phyloP scores from a whole-genome alignment of 768 basidiomycete genomes.

The Agaricus blazei region DNA sequence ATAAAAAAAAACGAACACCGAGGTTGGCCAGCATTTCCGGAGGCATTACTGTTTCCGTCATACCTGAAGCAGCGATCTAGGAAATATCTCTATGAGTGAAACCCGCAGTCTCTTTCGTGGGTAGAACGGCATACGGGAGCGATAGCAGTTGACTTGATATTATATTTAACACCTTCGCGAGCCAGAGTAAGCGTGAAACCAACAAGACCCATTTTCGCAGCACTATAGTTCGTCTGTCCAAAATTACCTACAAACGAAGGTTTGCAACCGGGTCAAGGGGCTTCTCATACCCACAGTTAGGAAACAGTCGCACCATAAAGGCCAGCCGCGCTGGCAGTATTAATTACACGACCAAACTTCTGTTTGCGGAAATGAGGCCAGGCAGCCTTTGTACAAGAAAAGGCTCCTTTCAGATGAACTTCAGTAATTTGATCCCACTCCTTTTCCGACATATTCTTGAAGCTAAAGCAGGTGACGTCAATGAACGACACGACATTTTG shows the following conservation, averaged over 20 bases:
- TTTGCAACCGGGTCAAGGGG: neutral
- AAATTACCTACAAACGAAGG: slow-evolving; percentile 63
- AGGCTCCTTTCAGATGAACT: slow-evolving; percentile 94
- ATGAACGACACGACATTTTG: neutral
- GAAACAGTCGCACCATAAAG: slow-evolving; percentile 61
- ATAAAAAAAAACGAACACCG: slow-evolving; percentile 39
- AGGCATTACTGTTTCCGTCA: slow-evolving; percentile 96
- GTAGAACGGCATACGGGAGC: slow-evolving; percentile 62
- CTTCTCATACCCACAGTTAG: neutral
- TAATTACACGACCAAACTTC: slow-evolving; percentile 91
- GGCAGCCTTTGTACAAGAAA: slow-evolving; percentile 86
- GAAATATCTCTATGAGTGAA: neutral
- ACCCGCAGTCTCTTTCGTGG: neutral
- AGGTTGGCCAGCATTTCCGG: slow-evolving; percentile 89
- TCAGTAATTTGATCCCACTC: slow-evolving; percentile 88
- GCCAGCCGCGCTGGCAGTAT: slow-evolving; percentile 93
- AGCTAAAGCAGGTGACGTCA: slow-evolving; percentile 36
- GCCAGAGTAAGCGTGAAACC: slow-evolving; percentile 92
- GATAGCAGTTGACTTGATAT: slow-evolving; percentile 81
- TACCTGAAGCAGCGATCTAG: slow-evolving; percentile 90
- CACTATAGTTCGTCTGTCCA: slow-evolving; percentile 96
- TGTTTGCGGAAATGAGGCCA: slow-evolving; percentile 96
- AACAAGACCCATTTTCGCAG: slow-evolving; percentile 95
- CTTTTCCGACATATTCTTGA: slow-evolving; percentile 96
- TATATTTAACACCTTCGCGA: slow-evolving; percentile 87